Evolutionary conservation across 345 rosid species (phyloP).

Genomic region (Aurinia saxatilis): DNA sequence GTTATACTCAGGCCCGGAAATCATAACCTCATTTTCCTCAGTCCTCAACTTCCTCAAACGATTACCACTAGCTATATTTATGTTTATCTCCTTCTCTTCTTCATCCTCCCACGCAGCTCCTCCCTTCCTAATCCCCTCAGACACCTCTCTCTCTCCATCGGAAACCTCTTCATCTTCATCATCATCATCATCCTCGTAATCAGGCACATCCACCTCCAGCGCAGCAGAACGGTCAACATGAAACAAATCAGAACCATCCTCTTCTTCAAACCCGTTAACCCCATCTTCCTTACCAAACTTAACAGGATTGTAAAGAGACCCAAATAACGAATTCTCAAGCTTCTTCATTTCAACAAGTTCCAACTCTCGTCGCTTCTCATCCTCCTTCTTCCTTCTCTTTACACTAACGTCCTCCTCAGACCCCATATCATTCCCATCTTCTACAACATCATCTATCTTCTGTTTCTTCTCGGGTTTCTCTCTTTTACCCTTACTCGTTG

Average conservation of each 20-base stretch:
- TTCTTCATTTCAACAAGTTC: constrained; percentile 66
- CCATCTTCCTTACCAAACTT: constrained; percentile 51
- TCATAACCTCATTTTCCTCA: constrained; percentile 61
- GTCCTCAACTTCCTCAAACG: constrained; percentile 88
- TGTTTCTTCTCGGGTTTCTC: constrained; percentile 24
- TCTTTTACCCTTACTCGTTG: constrained; percentile 30
- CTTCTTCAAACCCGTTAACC: constrained; percentile 18
- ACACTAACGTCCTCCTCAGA: constrained; percentile 27
- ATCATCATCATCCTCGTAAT: constrained; percentile 32
- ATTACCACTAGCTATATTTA: constrained; percentile 57
- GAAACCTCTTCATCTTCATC: constrained; percentile 29
- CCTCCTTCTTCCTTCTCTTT: constrained; percentile 60
- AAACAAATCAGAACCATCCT: constrained; percentile 44
- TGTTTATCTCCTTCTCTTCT: constrained; percentile 54
- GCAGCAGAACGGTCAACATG: constrained; percentile 49
- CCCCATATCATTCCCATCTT: constrained; percentile 30
- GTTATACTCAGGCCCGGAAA: constrained; percentile 69
- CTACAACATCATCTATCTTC: constrained; percentile 22
- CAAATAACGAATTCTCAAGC: constrained; percentile 69
- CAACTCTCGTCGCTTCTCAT: constrained; percentile 33
- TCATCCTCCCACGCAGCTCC: constrained; percentile 89
- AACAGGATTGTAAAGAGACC: constrained; percentile 67
- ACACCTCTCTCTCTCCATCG: constrained; percentile 33
- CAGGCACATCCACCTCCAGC: constrained; percentile 19
- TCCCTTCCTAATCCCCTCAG: constrained; percentile 25